Evolutionary conservation across 1,139 yeast species (phyloP), one percentile per base, ranked within the genome.

Genomic region (Candida albicans): DNA sequence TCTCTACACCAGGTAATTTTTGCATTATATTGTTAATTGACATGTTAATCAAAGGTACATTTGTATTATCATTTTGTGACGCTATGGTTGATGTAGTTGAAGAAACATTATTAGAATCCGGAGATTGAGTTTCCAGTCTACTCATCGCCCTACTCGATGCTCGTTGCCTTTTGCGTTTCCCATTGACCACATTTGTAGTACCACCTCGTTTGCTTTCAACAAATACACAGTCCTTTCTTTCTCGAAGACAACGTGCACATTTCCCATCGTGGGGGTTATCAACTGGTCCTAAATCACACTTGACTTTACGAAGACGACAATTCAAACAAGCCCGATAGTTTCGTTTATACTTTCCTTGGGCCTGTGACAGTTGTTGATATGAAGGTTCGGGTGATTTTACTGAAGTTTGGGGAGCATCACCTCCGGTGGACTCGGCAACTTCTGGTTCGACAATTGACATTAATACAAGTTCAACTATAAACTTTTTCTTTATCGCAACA

Each of bases 301-400:
- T 83, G 39, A 87, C 88, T 57, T 90, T 90, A 32, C 95, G 77
- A 8, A 82, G 78, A 11, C 96, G 75, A 61, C 97, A 90, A 62
- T 83, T 87, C 41, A 86, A 66, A 57, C 97, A 90, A 0, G 97
- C 97, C 48, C 81, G 76, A 62, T 87, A 90, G 52, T 84, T 83
- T 48, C 97, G 65, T 52, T 72, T 73, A 58, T 73, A 80, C 48
- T 64, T 67, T 15, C 49, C 24, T 42, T 25, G 34, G 29, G 32
- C 38, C 25, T 30, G 41, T 27, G 18, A 30, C 33, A 28, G 35
- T 35, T 27, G 35, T 26, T 18, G 39, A 7, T 27, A 7, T 24
- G 33, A 18, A 11, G 33, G 25, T 28, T 14, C n/a, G 12, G 13
- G 8, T 11, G 37, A 35, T 13, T 18, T 18, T 18, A 18, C 22